These are phyloP conservation scores for Vigna unguiculata DNA, from an alignment of 306 rosid genomes.

Conservation along the genomic window DNA sequence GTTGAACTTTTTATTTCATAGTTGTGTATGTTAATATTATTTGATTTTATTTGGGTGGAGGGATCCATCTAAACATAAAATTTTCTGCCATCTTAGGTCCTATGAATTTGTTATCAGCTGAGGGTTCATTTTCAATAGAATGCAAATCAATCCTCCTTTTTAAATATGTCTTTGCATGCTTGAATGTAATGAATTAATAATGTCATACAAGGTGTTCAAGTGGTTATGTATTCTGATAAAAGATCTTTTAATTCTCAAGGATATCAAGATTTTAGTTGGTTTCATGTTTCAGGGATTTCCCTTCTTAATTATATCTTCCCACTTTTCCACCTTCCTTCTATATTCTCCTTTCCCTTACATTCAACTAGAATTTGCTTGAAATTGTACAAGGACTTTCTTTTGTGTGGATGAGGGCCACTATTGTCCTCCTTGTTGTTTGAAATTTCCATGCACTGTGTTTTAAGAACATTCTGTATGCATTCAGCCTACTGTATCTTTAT, in stretches of 20 bases:
- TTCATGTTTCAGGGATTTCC: constrained; percentile 25
- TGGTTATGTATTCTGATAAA: constrained; percentile 21
- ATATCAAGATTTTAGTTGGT: not conserved
- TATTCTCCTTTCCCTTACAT: constrained; percentile 11
- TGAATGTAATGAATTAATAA: constrained; percentile 1
- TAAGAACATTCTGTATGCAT: too few relatives aligned
- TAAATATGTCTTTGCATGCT: constrained; percentile 22
- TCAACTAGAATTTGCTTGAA: constrained; percentile 35
- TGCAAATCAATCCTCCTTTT: not conserved
- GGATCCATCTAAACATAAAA: not conserved
- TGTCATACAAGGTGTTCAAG: constrained; percentile 32
- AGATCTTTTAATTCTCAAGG: constrained; percentile 21
- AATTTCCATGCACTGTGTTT: too few relatives aligned
- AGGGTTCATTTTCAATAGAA: constrained; percentile 33
- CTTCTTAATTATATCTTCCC: constrained; percentile 3
- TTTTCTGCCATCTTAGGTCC: constrained; percentile 4
- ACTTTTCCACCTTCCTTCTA: not conserved
- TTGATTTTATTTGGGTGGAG: constrained; percentile 17
- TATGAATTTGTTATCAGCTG: constrained; percentile 11
- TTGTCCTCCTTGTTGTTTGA: constrained; percentile 16
- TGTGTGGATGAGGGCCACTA: not conserved
- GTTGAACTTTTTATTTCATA: constrained; percentile 31
- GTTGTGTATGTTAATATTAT: constrained; percentile 27
- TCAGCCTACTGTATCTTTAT: not conserved
- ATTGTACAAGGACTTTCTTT: not conserved